A percentile compares a stretch with the other conserved stretches of the same genome.
Conservation (phyloP, 202 grass and related monocot genomes). For the Sporobolus alterniflorus region DNA sequence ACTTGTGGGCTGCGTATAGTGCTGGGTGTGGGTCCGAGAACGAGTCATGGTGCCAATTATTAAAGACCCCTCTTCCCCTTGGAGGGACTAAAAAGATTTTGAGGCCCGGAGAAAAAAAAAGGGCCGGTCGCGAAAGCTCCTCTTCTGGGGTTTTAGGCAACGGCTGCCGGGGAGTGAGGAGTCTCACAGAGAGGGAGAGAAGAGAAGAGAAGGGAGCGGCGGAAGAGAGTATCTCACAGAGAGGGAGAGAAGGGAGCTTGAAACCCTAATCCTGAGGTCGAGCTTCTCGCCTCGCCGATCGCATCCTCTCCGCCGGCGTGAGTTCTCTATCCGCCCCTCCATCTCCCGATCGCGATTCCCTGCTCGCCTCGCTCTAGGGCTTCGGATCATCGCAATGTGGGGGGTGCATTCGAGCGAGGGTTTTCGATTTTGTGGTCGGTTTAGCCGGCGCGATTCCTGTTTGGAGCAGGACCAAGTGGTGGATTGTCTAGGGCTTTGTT, state of each 20-base stretch:
- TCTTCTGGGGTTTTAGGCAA: constrained; percentile 25
- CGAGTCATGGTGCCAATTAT: constrained; percentile 30
- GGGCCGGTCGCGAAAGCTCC: constrained; percentile 6
- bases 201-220: background rate
- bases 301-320: constrained; percentile 18
- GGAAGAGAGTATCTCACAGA: background rate
- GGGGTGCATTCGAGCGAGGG: background rate
- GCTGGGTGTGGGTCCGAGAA: background rate
- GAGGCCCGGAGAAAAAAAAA: constrained; percentile 15
- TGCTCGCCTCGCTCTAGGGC: constrained; percentile 20
- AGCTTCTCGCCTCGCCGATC: constrained; percentile 20
- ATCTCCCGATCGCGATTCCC: constrained; percentile 28
- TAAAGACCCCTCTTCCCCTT: constrained; percentile 25
- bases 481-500: constrained; percentile 36
- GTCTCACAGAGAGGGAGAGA: background rate
- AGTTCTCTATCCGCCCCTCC: constrained; percentile 12
- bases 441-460: background rate
- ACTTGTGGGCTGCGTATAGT: background rate
- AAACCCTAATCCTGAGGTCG: constrained; percentile 30
- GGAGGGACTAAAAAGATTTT: background rate
- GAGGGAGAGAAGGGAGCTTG: background rate
- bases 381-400: constrained; percentile 43
- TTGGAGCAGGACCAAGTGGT: background rate
- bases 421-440: background rate
- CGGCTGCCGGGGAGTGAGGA: background rate